A percentile compares a stretch with the other conserved stretches of the same genome.
Evolutionary conservation across 345 rosid species (phyloP).

Genomic region (Gossypium mustelinum): DNA sequence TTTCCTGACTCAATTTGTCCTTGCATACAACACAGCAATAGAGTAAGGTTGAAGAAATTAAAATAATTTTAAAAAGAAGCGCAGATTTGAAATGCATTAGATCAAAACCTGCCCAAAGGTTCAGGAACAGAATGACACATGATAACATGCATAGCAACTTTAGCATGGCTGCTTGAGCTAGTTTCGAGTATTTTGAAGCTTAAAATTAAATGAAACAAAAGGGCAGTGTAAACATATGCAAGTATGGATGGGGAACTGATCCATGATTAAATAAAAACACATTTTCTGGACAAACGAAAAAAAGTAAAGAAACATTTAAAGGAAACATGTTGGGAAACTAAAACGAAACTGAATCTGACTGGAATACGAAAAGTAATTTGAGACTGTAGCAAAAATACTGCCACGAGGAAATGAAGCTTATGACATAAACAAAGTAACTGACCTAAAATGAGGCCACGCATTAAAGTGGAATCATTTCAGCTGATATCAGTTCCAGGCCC

Average conservation of each 20-base stretch:
- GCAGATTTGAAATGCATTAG: not conserved
- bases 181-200: constrained; percentile 7
- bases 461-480: constrained; percentile 96
- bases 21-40: not conserved
- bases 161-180: constrained; percentile 3
- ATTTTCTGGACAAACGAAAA: constrained; percentile 14
- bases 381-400: constrained; percentile 51
- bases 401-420: constrained; percentile 52
- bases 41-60: not conserved
- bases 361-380: constrained; percentile 41
- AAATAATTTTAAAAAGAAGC: not conserved
- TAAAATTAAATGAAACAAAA: constrained; percentile 6
- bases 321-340: constrained; percentile 29
- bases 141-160: not conserved
- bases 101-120: constrained; percentile 3
- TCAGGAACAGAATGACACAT: not conserved
- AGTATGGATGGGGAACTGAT: constrained; percentile 18
- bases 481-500: constrained; percentile 95
- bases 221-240: constrained; percentile 7
- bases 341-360: constrained; percentile 31
- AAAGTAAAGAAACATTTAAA: constrained; percentile 27
- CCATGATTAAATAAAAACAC: constrained; percentile 20
- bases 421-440: constrained; percentile 85
- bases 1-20: not conserved
- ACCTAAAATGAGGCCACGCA: constrained; percentile 99